Percentiles rank a stretch among this genome's conserved stretches.
Evolutionary conservation across 208 protist genomes (phyloP).

Genomic region (Naegleria lovaniensis): DNA sequence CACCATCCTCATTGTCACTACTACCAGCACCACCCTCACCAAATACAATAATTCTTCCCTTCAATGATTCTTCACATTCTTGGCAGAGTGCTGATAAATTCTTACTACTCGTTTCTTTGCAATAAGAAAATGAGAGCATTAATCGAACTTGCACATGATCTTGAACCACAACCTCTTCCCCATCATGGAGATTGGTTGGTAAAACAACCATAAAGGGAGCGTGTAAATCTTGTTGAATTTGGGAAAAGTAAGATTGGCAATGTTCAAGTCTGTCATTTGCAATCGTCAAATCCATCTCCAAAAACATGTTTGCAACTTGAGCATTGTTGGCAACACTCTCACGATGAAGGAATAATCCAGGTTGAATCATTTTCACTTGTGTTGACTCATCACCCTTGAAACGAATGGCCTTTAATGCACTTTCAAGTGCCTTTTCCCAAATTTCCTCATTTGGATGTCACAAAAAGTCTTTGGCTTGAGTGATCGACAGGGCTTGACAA

Average conservation of each 20-base stretch:
- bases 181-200: background rate
- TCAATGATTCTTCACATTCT: background rate
- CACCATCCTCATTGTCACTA: background rate
- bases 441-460: background rate
- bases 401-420: background rate
- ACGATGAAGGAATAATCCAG: background rate
- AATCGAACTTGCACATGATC: background rate
- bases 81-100: background rate
- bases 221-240: background rate
- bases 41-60: constrained; percentile 4
- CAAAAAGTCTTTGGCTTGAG: constrained; percentile 2
- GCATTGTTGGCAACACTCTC: background rate
- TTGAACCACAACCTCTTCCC: background rate
- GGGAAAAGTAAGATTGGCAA: background rate
- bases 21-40: background rate
- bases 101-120: background rate
- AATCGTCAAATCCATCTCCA: background rate
- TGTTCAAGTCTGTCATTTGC: background rate
- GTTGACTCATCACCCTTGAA: background rate
- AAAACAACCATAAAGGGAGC: background rate
- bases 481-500: background rate
- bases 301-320: background rate
- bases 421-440: background rate
- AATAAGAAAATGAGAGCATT: background rate
- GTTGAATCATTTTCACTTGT: background rate